phyloP scores from a whole-genome alignment of 768 basidiomycete species.

The Termitomyces sp. region DNA sequence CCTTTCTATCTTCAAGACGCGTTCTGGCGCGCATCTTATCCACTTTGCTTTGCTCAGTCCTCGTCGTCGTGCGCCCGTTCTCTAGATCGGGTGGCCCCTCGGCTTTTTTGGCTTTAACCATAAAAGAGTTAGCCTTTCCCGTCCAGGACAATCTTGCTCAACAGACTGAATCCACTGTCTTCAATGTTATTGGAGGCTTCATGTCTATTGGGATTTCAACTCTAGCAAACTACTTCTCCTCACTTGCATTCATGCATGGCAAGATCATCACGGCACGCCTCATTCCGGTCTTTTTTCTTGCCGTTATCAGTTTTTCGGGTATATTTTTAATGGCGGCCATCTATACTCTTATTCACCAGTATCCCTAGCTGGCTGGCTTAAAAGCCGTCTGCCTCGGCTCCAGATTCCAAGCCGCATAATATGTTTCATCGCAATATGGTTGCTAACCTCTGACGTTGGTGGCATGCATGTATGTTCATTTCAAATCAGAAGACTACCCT shows the following conservation, averaged over 20 bases:
- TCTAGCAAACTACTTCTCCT: conserved; percentile 18
- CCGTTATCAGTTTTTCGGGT: conserved; percentile 36
- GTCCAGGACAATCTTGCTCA: conserved; percentile 45
- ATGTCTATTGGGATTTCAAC: conserved; percentile 31
- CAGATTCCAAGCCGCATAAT: conserved; percentile 41
- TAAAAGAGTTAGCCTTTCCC: conserved; percentile 47
- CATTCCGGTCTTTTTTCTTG: conserved; percentile 38
- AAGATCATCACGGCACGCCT: conserved; percentile 26
- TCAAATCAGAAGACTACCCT: background rate
- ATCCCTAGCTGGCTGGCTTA: conserved; percentile 23
- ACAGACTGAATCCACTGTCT: conserved; percentile 40
- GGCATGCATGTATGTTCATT: conserved; percentile 22
- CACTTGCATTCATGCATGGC: conserved; percentile 8
- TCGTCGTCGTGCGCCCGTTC: conserved; percentile 36
- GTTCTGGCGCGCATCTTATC: conserved; percentile 39
- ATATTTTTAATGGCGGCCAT: background rate
- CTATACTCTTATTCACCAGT: background rate
- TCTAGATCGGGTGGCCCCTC: conserved; percentile 33
- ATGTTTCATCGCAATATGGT: conserved; percentile 45
- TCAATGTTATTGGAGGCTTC: conserved; percentile 40
- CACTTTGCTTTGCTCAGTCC: conserved; percentile 36
- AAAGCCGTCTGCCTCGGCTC: conserved; percentile 43
- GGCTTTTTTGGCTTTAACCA: conserved; percentile 34
- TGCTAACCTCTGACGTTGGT: conserved; percentile 36
- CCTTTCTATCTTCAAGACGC: conserved; percentile 21